Conservation (phyloP, 176 grass and related monocot genomes). For the Triticum aestivum region IWGSC_CS_RefSeq_v2.1 NC_057810.1:586974727-586975226, state of each 20-base stretch:
- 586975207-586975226: background rate
- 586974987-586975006: slow-evolving; percentile 77
- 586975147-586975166: background rate
- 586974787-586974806: slow-evolving; percentile 59
- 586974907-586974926: slow-evolving; percentile 54
- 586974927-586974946: slow-evolving; percentile 56
- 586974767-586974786: slow-evolving; percentile 46
- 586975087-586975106: background rate
- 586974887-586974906: slow-evolving; percentile 97
- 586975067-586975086: background rate
- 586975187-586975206: background rate
- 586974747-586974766: slow-evolving; percentile 57
- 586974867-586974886: slow-evolving; percentile 85
- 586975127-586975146: background rate
- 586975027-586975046: slow-evolving; percentile 5
- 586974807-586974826: slow-evolving; percentile 54
- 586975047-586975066: background rate
- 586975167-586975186: slow-evolving; percentile 10
- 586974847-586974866: slow-evolving; percentile 85
- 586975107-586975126: background rate
- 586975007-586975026: slow-evolving; percentile 16
- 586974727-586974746: slow-evolving; percentile 63
- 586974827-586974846: slow-evolving; percentile 58
- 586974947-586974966: slow-evolving; percentile 65
- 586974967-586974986: slow-evolving; percentile 86